A percentile compares a stretch with the other conserved stretches of the same genome.
These are phyloP conservation scores for Rhynchosporium secalis DNA, from an alignment of 2,329 filamentous ascomycete genomes.

Conservation along the genomic window DNA sequence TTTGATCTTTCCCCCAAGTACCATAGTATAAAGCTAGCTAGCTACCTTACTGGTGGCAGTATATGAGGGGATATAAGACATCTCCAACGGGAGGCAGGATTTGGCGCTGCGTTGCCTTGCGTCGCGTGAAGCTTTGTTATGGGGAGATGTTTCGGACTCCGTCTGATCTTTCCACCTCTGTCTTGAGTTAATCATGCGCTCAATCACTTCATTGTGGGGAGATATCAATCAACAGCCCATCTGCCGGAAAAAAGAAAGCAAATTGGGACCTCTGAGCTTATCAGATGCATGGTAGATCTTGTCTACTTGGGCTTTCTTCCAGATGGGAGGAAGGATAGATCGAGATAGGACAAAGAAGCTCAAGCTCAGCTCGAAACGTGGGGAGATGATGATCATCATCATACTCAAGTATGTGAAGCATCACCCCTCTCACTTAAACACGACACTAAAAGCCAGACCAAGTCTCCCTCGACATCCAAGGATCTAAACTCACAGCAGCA, in stretches of 20 bases:
- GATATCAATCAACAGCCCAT: neutral
- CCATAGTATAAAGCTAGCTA: too few relatives aligned
- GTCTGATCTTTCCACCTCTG: neutral
- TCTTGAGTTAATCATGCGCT: neutral
- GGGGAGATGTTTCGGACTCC: slow-evolving; percentile 8
- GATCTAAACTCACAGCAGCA: neutral
- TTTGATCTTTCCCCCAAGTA: too few relatives aligned
- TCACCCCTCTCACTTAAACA: neutral
- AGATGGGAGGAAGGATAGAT: neutral
- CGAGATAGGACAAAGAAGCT: neutral
- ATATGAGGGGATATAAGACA: neutral
- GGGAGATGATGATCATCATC: slow-evolving; percentile 21
- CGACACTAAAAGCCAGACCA: neutral
- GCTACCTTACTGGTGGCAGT: neutral
- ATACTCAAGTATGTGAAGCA: slow-evolving; percentile 26
- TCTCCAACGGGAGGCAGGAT: neutral
- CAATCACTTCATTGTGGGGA: neutral
- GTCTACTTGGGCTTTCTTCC: neutral
- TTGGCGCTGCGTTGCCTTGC: neutral
- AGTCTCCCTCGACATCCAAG: neutral
- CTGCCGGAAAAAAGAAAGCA: slow-evolving; percentile 14
- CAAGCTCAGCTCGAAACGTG: slow-evolving; percentile 17
- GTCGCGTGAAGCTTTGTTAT: neutral
- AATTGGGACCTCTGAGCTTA: slow-evolving; percentile 27
- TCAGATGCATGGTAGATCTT: slow-evolving; percentile 12